Conservation (phyloP, 306 rosid species). For the Vicia sativa region DNA sequence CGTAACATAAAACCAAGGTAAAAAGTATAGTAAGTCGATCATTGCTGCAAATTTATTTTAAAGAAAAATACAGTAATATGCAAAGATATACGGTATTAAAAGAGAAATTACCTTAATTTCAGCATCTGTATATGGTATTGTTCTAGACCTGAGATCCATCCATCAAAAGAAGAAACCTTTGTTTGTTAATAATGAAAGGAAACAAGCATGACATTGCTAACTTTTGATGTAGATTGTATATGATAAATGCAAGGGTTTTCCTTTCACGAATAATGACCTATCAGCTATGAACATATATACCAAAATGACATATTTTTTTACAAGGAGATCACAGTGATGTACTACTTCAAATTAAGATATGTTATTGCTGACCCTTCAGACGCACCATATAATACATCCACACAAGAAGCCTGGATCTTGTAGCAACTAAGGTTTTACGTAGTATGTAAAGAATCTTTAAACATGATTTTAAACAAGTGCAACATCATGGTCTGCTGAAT, state of each 20-base stretch:
- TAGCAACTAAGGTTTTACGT: neutral
- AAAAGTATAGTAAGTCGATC: neutral
- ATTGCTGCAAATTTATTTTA: constrained; percentile 12
- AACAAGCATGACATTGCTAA: constrained; percentile 18
- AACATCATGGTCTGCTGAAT: constrained; percentile 7
- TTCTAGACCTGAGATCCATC: constrained; percentile 63
- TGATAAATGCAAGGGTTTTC: constrained; percentile 28
- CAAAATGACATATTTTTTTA: constrained; percentile 17
- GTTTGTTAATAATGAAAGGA: constrained; percentile 25
- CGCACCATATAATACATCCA: constrained; percentile 4
- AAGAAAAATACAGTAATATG: no score
- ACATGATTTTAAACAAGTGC: neutral
- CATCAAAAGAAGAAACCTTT: constrained; percentile 32
- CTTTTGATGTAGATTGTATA: constrained; percentile 29
- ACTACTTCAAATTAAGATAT: constrained; percentile 17
- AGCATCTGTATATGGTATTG: constrained; percentile 77
- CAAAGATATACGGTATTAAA: no score
- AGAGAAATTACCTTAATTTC: constrained; percentile 77
- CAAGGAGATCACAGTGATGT: neutral
- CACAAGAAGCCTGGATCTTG: constrained; percentile 10
- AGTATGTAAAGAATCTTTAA: neutral
- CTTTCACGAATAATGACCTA: neutral
- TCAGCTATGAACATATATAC: constrained; percentile 28
- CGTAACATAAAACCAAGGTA: constrained; percentile 3
- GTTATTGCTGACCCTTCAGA: neutral